Evolutionary conservation across 805 yeast genomes (phyloP).

Genomic region (Saccharomyces mikatae): DNA sequence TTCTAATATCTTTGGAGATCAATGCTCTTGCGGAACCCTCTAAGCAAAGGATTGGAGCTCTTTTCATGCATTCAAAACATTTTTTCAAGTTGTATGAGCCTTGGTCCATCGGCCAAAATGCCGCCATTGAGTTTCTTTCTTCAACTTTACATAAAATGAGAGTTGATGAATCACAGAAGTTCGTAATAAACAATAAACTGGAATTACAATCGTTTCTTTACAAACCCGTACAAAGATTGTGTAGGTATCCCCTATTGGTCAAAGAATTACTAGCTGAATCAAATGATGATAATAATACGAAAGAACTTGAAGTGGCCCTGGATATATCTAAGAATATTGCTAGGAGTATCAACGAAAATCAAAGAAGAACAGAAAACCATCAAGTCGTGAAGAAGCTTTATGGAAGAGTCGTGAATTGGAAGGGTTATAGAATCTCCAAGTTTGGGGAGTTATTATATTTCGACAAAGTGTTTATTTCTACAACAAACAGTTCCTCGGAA

Average conservation of each 20-base stretch:
- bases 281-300: constrained; percentile 41
- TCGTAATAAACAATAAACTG: constrained; percentile 73
- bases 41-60: constrained; percentile 80
- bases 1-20: constrained; percentile 81
- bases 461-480: constrained; percentile 50
- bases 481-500: constrained; percentile 40
- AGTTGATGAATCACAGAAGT: constrained; percentile 34
- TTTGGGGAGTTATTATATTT: constrained; percentile 81
- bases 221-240: constrained; percentile 93
- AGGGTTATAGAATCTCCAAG: constrained; percentile 69
- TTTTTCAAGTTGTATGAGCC: constrained; percentile 88
- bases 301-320: constrained; percentile 64
- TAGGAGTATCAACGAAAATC: constrained; percentile 83
- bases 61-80: constrained; percentile 76
- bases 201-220: constrained; percentile 84
- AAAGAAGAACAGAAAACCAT: constrained; percentile 81
- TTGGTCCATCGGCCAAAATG: constrained; percentile 85
- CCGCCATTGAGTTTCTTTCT: constrained; percentile 74
- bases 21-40: constrained; percentile 67
- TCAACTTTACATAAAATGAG: constrained; percentile 39
- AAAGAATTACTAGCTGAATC: constrained; percentile 54
- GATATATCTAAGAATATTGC: constrained; percentile 79
- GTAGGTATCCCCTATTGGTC: constrained; percentile 83
- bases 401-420: constrained; percentile 82
- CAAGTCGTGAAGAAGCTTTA: constrained; percentile 59